phyloP scores from a whole-genome alignment of 352 stramenopile species.

The Pythium vanterpoolii region DNA sequence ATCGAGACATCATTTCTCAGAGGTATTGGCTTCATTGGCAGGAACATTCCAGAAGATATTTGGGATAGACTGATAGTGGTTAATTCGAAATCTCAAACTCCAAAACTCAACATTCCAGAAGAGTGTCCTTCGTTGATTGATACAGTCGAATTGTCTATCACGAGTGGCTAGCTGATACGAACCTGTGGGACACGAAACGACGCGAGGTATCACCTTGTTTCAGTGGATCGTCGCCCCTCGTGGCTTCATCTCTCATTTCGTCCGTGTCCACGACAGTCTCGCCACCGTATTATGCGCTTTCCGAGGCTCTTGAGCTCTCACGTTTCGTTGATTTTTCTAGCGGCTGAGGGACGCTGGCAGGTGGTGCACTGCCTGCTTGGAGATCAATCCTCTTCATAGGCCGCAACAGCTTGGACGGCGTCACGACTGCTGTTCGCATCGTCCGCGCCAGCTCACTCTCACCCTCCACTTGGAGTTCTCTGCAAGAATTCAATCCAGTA shows the following conservation, averaged over 20 bases:
- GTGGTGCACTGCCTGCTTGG: slow-evolving; percentile 8
- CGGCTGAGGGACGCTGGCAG: neutral
- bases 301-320: neutral
- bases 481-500: neutral
- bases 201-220: neutral
- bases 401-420: slow-evolving; percentile 52
- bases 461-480: slow-evolving; percentile 1
- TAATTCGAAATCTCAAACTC: too few species aligned
- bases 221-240: neutral
- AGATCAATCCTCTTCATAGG: slow-evolving; percentile 65
- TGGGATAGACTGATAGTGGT: too few species aligned
- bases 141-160: neutral
- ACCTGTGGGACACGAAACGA: neutral
- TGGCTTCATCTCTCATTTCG: neutral
- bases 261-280: neutral
- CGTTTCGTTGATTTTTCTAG: neutral
- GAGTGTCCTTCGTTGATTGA: neutral
- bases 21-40: slow-evolving; percentile 5
- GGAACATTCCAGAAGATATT: slow-evolving; percentile 24
- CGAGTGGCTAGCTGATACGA: slow-evolving; percentile 1
- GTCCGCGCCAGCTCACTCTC: slow-evolving; percentile 3
- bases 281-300: slow-evolving; percentile 16
- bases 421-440: slow-evolving; percentile 25
- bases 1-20: slow-evolving; percentile 5
- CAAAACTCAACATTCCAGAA: slow-evolving; percentile 30